Base-by-base conservation (phyloP, 257 asterid genomes). In the Asclepias syriaca region DNA sequence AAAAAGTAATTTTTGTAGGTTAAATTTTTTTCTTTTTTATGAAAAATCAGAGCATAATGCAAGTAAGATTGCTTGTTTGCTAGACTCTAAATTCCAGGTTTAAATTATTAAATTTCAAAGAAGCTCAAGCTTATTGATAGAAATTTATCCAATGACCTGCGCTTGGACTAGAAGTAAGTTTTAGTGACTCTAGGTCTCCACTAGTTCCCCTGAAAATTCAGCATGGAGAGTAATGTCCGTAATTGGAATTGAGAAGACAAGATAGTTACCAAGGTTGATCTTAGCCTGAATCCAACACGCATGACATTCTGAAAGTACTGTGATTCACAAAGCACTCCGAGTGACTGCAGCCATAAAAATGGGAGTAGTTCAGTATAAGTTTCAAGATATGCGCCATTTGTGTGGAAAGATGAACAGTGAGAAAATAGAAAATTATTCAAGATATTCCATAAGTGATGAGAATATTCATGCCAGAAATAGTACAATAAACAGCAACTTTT, bases 241-340 rank as follows among this genome's bases (percentile, higher is more conserved):
- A 29, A 7, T 34, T 32, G 46, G 48, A 61, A 61, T 34, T 32
- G 4, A 60, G 45, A 61, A 34, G 37, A 15, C 48, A 61, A 61
- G 67, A 8, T 2, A 34, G 40, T 89, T 80, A 94, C 99, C 88
- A 94, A 80, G 60, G 98, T 89, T 72, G 97, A 84, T 80, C 95
- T 88, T 81, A 94, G 83, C 63, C 98, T 95, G 84, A 72, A 91
- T 66, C 98, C 98, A 77, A 89, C 98, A 64, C 98, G 97, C 96
- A 91, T 88, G 84, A 94, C 98, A 75, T 91, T 91, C 75, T 91
- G 98, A 78, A 91, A 94, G 79, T 94, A 94, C 81, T 94, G 98
- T 77, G 96, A 92, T 89, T 93, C 98, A 81, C 90, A 88, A 70
- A 91, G 75, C 78, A 93, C 98, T 15, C 97, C 98, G 73, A 94